A percentile compares a stretch with the other conserved stretches of the same genome.
Conservation (phyloP, 495 filamentous ascomycete genomes). For the Trichoderma gamsii region DNA sequence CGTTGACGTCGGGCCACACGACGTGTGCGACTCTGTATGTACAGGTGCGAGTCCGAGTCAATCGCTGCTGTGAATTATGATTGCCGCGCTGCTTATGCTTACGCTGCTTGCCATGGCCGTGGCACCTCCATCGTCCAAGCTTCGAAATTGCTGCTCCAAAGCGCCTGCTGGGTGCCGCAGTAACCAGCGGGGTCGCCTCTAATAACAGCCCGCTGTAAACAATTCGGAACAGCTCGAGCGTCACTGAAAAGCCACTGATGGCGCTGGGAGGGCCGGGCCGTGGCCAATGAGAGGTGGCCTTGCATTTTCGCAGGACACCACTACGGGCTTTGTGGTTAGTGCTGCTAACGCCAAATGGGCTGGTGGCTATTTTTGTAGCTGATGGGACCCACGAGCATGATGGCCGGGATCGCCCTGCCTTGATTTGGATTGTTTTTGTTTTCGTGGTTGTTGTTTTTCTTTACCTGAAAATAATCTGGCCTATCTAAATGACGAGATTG, state of each 20-base stretch:
- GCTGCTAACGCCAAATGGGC: neutral
- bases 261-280: neutral
- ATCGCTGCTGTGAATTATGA: neutral
- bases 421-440: neutral
- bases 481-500: neutral
- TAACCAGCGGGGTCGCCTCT: conserved; percentile 10
- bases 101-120: neutral
- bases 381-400: neutral
- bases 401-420: neutral
- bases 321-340: neutral
- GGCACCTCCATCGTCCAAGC: neutral
- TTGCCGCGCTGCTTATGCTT: neutral
- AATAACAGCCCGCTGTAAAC: conserved; percentile 5
- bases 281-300: neutral
- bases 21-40: neutral
- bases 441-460: neutral
- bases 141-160: neutral
- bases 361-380: neutral
- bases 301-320: neutral
- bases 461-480: neutral
- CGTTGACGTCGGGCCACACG: neutral
- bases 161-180: conserved; percentile 9
- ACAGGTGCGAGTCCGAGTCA: neutral
- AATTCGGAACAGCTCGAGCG: conserved; percentile 4
- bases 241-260: neutral